A percentile compares a stretch with the other conserved stretches of the same genome.
Conservation (phyloP, 2,329 filamentous ascomycete species). For the Orbilia quercus region DNA sequence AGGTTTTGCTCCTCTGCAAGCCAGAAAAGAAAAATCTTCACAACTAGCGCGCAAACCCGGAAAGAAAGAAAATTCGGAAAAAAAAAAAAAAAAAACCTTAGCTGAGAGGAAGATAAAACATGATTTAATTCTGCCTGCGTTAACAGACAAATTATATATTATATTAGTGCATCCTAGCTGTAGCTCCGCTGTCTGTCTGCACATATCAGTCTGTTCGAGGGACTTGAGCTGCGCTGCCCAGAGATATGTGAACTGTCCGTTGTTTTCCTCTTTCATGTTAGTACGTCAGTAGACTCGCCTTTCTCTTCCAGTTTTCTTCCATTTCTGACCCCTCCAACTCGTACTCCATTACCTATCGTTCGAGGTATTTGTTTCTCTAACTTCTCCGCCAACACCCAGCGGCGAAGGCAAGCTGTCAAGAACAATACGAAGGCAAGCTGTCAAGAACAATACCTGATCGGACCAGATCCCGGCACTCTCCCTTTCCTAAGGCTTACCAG, state of each 20-base stretch:
- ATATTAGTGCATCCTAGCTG: too few relatives aligned
- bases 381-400: slow-evolving; percentile 22
- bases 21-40: slow-evolving; percentile 33
- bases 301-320: slow-evolving; percentile 7
- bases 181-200: too few relatives aligned
- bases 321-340: slow-evolving; percentile 20
- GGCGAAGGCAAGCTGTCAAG: too few relatives aligned
- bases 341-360: slow-evolving; percentile 2
- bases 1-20: slow-evolving; percentile 18
- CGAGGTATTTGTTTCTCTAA: slow-evolving; percentile 6
- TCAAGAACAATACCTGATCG: too few relatives aligned
- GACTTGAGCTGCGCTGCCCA: too few relatives aligned
- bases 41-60: slow-evolving; percentile 33
- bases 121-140: too few relatives aligned
- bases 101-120: too few relatives aligned
- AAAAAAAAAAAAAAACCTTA: too few relatives aligned
- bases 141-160: not conserved
- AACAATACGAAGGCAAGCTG: too few relatives aligned
- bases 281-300: slow-evolving; percentile 11
- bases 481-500: slow-evolving; percentile 1
- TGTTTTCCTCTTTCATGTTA: slow-evolving; percentile 30
- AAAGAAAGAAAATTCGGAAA: slow-evolving; percentile 14
- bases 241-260: slow-evolving; percentile 23
- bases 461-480: too few relatives aligned
- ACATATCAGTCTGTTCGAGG: too few relatives aligned